Evolutionary conservation across 2,329 filamentous ascomycete genomes (phyloP), one percentile per base, ranked within the genome.

Genomic region (Xylariaceae sp.): DNA sequence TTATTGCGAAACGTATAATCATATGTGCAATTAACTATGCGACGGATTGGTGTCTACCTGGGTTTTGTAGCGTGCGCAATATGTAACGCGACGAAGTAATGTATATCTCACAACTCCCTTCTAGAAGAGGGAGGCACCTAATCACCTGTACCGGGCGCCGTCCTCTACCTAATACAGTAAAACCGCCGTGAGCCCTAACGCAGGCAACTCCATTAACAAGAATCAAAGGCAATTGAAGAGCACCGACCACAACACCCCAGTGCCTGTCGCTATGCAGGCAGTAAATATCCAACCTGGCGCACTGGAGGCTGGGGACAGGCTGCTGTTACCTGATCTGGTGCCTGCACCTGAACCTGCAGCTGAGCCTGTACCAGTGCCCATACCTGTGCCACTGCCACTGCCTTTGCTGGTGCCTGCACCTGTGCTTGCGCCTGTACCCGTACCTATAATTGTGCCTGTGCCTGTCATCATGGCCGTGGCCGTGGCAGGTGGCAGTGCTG

Each of bases 261-360:
- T 70, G 67, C 74, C 70, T 60, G 73, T 67, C 63, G 70, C 70
- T 67, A 77, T 73, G 68, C 70, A 75, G 37, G 53, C 32, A 21
- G 33, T 35, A 35, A 40, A 58, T 26, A 11, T 40, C 40, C 24
- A 64, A 48, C n/a, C 57, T 57, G 21, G 53, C 42, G 24, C 43
- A 41, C 47, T 62, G 46, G 35, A 64, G 60, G 32, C 32, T 39
- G 18, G 49, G 5, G 53, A 51, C 3, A 33, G n/a, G 2, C 55
- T 58, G 16, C 40, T 55, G 16, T 66, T 68, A n/a, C n/a, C n/a
- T n/a, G n/a, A n/a, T n/a, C n/a, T n/a, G n/a, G n/a, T n/a, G n/a
- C n/a, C n/a, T n/a, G n/a, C n/a, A n/a, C n/a, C n/a, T n/a, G n/a
- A n/a, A n/a, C n/a, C n/a, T n/a, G n/a, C n/a, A n/a, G n/a, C n/a